Evolutionary conservation across 2,329 filamentous ascomycete species (phyloP).

Genomic region (Lasiodiplodia sp.): DNA sequence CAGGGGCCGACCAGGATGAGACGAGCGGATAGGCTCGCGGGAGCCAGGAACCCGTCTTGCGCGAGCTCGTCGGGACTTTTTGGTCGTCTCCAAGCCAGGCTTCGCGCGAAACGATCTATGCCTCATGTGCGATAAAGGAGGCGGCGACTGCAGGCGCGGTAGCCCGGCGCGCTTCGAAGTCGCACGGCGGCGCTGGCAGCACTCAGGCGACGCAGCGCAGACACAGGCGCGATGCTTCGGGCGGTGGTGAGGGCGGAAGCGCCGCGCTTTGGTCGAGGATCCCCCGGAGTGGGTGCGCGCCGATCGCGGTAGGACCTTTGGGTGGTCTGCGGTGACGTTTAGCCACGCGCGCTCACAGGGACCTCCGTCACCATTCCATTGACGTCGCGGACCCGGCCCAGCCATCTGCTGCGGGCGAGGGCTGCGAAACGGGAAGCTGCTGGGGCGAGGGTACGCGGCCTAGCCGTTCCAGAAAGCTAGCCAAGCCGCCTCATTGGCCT

Average conservation of each 20-base stretch:
- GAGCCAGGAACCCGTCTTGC: slow-evolving; percentile 18
- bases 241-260: slow-evolving; percentile 7
- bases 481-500: slow-evolving; percentile 18
- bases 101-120: neutral
- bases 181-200: neutral
- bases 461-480: slow-evolving; percentile 19
- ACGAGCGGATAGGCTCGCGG: slow-evolving; percentile 9
- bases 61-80: neutral
- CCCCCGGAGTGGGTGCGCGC: slow-evolving; percentile 23
- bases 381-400: neutral
- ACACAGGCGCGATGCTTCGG: slow-evolving; percentile 7
- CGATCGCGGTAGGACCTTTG: slow-evolving; percentile 17
- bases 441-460: slow-evolving; percentile 17
- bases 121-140: neutral
- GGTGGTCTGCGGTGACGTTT: slow-evolving; percentile 22
- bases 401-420: slow-evolving; percentile 7
- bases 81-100: neutral
- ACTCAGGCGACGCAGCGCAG: neutral
- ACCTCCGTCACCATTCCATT: neutral
- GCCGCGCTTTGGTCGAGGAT: slow-evolving; percentile 16
- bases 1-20: slow-evolving; percentile 11
- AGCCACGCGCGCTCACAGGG: slow-evolving; percentile 7
- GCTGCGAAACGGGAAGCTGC: slow-evolving; percentile 26
- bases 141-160: neutral
- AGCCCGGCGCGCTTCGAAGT: neutral